A percentile compares a stretch with the other conserved stretches of the same genome.
phyloP scores from a whole-genome alignment of 2,329 filamentous ascomycete species.

The Lithohypha guttulata region DNA sequence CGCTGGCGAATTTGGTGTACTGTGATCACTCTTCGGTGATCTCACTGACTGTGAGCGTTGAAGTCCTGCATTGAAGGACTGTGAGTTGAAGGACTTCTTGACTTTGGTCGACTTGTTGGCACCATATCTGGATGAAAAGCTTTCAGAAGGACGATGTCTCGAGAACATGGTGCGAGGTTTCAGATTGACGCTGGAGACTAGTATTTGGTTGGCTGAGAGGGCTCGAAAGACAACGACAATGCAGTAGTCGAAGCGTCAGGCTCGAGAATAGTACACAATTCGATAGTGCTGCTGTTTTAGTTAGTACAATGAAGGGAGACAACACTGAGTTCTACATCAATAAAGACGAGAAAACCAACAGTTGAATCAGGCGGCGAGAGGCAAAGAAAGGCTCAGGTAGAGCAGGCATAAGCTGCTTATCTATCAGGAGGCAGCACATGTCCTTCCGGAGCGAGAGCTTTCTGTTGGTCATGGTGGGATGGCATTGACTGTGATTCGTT shows the following conservation, averaged over 20 bases:
- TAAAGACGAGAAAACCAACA: neutral
- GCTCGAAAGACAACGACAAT: conserved; percentile 30
- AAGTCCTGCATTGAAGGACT: conserved; percentile 17
- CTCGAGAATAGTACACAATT: neutral
- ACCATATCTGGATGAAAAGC: conserved; percentile 32
- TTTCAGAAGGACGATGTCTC: conserved; percentile 24
- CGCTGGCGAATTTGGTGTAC: conserved; percentile 25
- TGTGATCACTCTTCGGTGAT: conserved; percentile 20
- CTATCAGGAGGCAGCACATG: conserved; percentile 6
- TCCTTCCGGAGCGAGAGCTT: conserved; percentile 1
- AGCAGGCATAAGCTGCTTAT: conserved; percentile 4
- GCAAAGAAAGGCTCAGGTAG: neutral
- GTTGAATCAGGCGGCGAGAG: neutral
- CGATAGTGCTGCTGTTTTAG: conserved; percentile 3
- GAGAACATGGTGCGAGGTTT: conserved; percentile 12
- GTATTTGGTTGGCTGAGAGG: conserved; percentile 41
- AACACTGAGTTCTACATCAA: conserved; percentile 1
- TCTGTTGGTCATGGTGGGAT: conserved; percentile 3
- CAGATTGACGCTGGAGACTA: conserved; percentile 22
- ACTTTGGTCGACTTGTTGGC: conserved; percentile 30
- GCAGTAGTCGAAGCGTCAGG: conserved; percentile 6
- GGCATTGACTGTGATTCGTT: neutral
- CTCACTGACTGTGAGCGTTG: conserved; percentile 17
- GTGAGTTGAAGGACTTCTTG: conserved; percentile 27
- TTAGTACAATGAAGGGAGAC: neutral